A percentile compares a stretch with the other conserved stretches of the same genome.
Evolutionary conservation across 2,329 filamentous ascomycete species (phyloP).

Genomic region (Verticillium alfalfae): DNA sequence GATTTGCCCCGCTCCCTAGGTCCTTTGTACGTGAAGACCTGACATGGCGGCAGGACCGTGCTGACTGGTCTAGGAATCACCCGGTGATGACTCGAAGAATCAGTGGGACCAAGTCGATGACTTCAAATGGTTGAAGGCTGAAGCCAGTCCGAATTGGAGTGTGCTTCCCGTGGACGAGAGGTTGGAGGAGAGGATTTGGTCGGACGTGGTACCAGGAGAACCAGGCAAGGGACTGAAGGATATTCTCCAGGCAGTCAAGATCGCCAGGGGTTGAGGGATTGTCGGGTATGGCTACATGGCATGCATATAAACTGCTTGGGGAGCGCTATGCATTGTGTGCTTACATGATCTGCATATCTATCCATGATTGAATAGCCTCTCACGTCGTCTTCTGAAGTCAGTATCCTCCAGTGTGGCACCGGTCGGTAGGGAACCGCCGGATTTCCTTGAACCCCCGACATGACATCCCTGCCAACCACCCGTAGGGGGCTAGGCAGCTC

Average conservation of each 20-base stretch:
- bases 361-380: too few relatives aligned
- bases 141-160: constrained; percentile 83
- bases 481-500: too few relatives aligned
- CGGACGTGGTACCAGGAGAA: constrained; percentile 58
- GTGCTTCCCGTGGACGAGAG: constrained; percentile 56
- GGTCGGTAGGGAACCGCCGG: too few relatives aligned
- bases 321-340: too few relatives aligned
- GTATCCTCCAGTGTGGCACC: too few relatives aligned
- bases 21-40: constrained; percentile 55
- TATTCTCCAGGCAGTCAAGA: constrained; percentile 51
- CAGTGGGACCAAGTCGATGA: constrained; percentile 91
- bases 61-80: constrained; percentile 16
- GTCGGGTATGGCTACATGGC: too few relatives aligned
- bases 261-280: constrained; percentile 16
- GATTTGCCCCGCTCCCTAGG: constrained; percentile 71
- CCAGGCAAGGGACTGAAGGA: constrained; percentile 58
- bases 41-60: background rate
- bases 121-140: constrained; percentile 92
- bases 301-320: too few relatives aligned
- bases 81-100: constrained; percentile 41
- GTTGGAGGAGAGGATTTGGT: constrained; percentile 63
- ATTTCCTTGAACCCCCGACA: too few relatives aligned
- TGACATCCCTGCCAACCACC: too few relatives aligned
- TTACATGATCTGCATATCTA: too few relatives aligned
- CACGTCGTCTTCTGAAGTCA: too few relatives aligned